phyloP scores from a whole-genome alignment of 768 basidiomycete species.

The Chlorophyllum brunneum region DNA sequence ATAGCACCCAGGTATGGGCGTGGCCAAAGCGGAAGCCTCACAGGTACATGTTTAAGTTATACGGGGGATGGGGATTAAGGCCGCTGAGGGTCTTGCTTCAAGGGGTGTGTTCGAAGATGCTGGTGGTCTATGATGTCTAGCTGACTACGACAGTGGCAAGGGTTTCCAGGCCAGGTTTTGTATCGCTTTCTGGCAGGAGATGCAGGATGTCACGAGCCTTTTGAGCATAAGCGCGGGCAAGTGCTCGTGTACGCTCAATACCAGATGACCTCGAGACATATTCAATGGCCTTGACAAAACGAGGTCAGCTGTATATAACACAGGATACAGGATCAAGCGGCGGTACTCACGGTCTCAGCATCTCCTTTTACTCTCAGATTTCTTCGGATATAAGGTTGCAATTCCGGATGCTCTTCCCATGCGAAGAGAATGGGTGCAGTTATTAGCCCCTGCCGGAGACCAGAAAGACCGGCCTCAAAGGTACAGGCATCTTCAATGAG shows the following conservation, averaged over 20 bases:
- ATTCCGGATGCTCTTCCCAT: constrained; percentile 74
- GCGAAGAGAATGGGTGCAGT: constrained; percentile 86
- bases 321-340: not conserved
- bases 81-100: not conserved
- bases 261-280: constrained; percentile 69
- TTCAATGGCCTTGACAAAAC: constrained; percentile 52
- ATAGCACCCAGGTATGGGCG: no score
- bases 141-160: constrained; percentile 67
- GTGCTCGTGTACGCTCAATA: constrained; percentile 69
- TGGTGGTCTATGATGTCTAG: constrained; percentile 41
- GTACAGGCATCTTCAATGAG: constrained; percentile 69
- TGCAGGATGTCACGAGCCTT: constrained; percentile 70
- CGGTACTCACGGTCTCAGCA: constrained; percentile 62
- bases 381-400: constrained; percentile 75
- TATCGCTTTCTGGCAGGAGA: constrained; percentile 77
- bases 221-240: constrained; percentile 72
- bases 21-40: not conserved
- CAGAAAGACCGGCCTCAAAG: constrained; percentile 44
- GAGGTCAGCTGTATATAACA: not conserved
- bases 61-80: no score
- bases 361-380: constrained; percentile 78
- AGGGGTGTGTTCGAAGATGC: not conserved
- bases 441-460: constrained; percentile 37
- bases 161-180: constrained; percentile 68
- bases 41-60: not conserved